phyloP scores from a whole-genome alignment of 2,329 filamentous ascomycete species.

The Tothia fuscella region DNA sequence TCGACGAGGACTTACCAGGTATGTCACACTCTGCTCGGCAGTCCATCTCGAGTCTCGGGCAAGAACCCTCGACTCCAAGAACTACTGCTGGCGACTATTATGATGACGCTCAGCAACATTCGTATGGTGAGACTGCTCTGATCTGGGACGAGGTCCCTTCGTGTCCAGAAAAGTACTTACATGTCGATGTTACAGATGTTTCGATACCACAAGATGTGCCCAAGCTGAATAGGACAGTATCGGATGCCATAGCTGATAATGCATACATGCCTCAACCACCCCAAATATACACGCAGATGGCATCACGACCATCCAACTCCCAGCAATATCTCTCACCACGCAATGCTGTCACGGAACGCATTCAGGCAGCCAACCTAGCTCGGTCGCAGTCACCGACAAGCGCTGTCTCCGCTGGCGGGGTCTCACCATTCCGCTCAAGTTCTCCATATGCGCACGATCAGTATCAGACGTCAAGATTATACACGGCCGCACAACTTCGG shows the following conservation, averaged over 20 bases:
- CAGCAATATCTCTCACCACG: constrained; percentile 38
- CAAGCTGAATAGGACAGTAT: constrained; percentile 76
- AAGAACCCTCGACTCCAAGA: constrained; percentile 50
- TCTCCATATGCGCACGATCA: constrained; percentile 24
- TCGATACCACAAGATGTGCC: constrained; percentile 32
- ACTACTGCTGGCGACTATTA: constrained; percentile 43
- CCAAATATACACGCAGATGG: constrained; percentile 24
- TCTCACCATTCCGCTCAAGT: constrained; percentile 70
- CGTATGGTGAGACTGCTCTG: constrained; percentile 45
- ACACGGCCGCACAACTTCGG: constrained; percentile 46
- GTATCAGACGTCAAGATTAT: constrained; percentile 24
- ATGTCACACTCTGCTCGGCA: constrained; percentile 43
- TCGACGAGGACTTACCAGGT: constrained; percentile 38
- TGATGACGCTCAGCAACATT: constrained; percentile 37
- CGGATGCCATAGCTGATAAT: constrained; percentile 74
- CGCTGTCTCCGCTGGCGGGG: constrained; percentile 47
- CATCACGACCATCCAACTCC: constrained; percentile 29
- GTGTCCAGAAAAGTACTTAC: too few relatives aligned
- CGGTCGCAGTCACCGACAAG: constrained; percentile 44
- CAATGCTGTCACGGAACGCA: constrained; percentile 58
- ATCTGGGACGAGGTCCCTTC: too few relatives aligned
- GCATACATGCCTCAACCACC: constrained; percentile 64
- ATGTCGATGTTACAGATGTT: constrained; percentile 43
- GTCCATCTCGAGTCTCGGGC: constrained; percentile 48
- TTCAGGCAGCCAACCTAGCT: constrained; percentile 68